Conservation (phyloP, 1,284 basidiomycete species). For the Chalciporus sp. region DNA sequence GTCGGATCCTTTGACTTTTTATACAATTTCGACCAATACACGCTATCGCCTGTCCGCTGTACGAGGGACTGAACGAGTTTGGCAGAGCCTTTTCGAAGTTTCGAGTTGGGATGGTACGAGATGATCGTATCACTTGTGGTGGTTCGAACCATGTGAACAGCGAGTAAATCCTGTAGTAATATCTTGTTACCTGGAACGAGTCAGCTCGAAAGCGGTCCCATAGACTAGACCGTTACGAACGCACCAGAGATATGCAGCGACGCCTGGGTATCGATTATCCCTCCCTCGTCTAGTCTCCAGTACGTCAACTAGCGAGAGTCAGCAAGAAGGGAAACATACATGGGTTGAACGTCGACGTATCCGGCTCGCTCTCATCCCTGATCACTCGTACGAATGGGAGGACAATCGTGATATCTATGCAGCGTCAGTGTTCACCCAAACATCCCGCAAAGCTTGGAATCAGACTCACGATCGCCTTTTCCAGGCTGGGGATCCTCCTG, state of each 20-base stretch:
- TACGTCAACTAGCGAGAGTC: background rate
- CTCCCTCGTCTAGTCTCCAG: background rate
- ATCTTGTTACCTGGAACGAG: conserved; percentile 6
- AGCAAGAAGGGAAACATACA: background rate
- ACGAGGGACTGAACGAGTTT: conserved; percentile 31
- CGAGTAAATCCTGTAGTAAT: conserved; percentile 29
- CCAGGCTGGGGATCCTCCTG: conserved; percentile 41
- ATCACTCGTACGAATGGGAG: conserved; percentile 45
- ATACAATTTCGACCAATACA: conserved; percentile 54
- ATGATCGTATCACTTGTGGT: conserved; percentile 37
- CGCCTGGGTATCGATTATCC: background rate
- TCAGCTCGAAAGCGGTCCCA: background rate
- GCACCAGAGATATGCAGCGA: conserved; percentile 1
- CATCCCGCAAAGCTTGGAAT: conserved; percentile 11
- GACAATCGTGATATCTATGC: conserved; percentile 45
- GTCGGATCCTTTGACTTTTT: conserved; percentile 46
- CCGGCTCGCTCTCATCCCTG: background rate
- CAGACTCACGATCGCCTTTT: conserved; percentile 47
- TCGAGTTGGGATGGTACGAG: conserved; percentile 35
- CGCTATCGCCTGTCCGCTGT: conserved; percentile 35
- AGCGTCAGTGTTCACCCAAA: background rate
- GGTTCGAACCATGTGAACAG: conserved; percentile 39
- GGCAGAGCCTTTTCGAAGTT: conserved; percentile 29
- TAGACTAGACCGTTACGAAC: background rate
- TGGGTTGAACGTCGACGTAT: background rate